These are phyloP conservation scores for Boletus insuetus DNA, from an alignment of 768 basidiomycete species.

Conservation along the genomic window DNA sequence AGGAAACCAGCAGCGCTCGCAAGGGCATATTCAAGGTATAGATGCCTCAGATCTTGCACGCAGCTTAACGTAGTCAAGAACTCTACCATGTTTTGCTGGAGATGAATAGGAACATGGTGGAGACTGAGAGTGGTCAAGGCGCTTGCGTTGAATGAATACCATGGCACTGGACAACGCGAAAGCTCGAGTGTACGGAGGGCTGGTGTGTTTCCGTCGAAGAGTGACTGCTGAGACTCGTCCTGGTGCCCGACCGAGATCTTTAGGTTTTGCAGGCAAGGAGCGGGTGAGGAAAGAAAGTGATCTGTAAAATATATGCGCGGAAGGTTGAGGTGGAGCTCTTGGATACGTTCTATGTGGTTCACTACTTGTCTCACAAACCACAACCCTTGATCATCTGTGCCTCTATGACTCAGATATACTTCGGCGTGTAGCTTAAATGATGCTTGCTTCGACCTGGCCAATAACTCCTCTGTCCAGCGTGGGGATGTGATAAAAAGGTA, in stretches of 20 bases:
- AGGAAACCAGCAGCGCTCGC: conserved; percentile 8
- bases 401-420: neutral
- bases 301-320: fast-evolving
- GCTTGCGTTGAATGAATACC: neutral
- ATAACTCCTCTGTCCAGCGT: too few species aligned
- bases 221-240: too few species aligned
- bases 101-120: neutral
- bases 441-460: too few species aligned
- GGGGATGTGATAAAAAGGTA: too few species aligned
- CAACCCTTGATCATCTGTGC: too few species aligned
- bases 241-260: too few species aligned
- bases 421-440: too few species aligned
- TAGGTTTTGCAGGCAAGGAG: too few species aligned
- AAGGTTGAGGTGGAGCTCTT: too few species aligned
- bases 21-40: conserved; percentile 33
- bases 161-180: neutral
- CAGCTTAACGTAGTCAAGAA: conserved; percentile 31
- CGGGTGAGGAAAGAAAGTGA: too few species aligned
- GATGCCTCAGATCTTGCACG: conserved; percentile 33
- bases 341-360: too few species aligned
- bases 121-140: neutral
- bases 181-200: neutral
- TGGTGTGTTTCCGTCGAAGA: neutral
- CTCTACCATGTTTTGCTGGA: conserved; percentile 28
- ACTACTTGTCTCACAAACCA: too few species aligned